Percentiles rank a stretch among this genome's conserved stretches.
Conservation (phyloP, 2,329 filamentous ascomycete genomes). For the Colletotrichum agaves region DNA sequence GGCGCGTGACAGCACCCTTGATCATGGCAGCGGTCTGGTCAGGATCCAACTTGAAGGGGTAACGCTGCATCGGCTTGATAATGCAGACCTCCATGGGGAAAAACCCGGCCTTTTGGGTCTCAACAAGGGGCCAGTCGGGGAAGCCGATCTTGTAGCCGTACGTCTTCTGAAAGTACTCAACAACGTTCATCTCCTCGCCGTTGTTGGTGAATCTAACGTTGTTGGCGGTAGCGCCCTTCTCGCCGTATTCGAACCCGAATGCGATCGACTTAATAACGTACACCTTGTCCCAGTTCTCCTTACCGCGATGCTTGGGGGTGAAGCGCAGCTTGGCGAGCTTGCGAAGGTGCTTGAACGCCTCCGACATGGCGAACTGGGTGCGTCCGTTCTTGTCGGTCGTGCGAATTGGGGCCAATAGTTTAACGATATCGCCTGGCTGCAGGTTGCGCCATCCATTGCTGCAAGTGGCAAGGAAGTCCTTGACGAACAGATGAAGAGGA, state of each 20-base stretch:
- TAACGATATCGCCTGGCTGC: slow-evolving; percentile 42
- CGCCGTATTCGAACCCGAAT: slow-evolving; percentile 56
- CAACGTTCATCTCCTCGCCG: slow-evolving; percentile 54
- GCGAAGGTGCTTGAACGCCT: slow-evolving; percentile 65
- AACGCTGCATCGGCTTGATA: slow-evolving; percentile 66
- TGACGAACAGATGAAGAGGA: slow-evolving; percentile 43
- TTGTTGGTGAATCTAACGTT: slow-evolving; percentile 64
- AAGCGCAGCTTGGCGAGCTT: slow-evolving; percentile 68
- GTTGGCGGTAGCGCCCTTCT: slow-evolving; percentile 59
- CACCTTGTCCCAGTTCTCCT: slow-evolving; percentile 55
- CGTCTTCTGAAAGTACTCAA: slow-evolving; percentile 65
- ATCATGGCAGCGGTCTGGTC: slow-evolving; percentile 87
- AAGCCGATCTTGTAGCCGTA: slow-evolving; percentile 63
- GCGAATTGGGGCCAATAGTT: slow-evolving; percentile 50
- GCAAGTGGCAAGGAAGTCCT: slow-evolving; percentile 44
- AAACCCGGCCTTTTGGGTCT: slow-evolving; percentile 62
- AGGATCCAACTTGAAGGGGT: slow-evolving; percentile 70
- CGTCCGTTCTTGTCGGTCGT: slow-evolving; percentile 38
- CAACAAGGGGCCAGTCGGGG: slow-evolving; percentile 65
- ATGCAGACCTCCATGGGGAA: slow-evolving; percentile 73
- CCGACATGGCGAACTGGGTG: slow-evolving; percentile 51
- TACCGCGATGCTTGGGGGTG: slow-evolving; percentile 63
- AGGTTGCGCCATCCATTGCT: slow-evolving; percentile 46
- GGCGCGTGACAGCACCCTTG: slow-evolving; percentile 87
- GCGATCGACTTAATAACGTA: slow-evolving; percentile 65